Percentiles rank a stretch among this genome's conserved stretches.
phyloP scores from a whole-genome alignment of 2,329 filamentous ascomycete species.

The Hypoxylon sp. region DNA sequence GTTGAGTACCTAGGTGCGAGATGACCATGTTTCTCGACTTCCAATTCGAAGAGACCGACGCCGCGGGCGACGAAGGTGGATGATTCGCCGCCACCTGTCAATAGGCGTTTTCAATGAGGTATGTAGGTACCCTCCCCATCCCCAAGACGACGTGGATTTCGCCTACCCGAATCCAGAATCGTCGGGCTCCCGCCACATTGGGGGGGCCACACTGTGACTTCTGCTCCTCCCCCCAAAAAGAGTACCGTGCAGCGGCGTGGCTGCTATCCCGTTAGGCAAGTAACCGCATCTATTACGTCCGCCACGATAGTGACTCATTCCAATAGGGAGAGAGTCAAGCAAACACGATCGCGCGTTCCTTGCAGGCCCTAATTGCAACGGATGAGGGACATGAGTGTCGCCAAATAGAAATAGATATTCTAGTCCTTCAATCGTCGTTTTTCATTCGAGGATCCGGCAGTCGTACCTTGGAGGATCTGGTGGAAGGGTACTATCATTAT shows the following conservation, averaged over 20 bases:
- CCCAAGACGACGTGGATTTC: conserved; percentile 17
- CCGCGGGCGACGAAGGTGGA: neutral
- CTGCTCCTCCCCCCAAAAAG: conserved; percentile 19
- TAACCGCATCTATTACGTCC: conserved; percentile 25
- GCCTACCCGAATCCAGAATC: conserved; percentile 31
- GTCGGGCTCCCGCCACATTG: conserved; percentile 20
- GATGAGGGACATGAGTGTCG: neutral
- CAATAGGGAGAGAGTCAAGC: conserved; percentile 9
- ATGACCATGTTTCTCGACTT: conserved; percentile 7
- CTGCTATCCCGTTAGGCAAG: conserved; percentile 37
- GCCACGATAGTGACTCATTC: neutral
- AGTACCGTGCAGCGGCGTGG: conserved; percentile 35
- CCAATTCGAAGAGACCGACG: conserved; percentile 5
- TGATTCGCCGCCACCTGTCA: conserved; percentile 17
- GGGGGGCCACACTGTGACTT: conserved; percentile 8
- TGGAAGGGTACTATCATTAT: conserved; percentile 11
- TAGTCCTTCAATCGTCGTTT: neutral
- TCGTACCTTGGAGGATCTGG: conserved; percentile 3
- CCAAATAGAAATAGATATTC: neutral
- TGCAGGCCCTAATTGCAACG: neutral
- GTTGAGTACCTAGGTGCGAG: no score
- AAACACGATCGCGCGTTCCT: conserved; percentile 23
- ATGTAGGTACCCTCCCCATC: conserved; percentile 31
- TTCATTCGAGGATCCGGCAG: neutral
- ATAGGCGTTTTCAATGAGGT: no score